phyloP scores from a whole-genome alignment of 495 filamentous ascomycete genomes.

The Penicillium riverlandense region DNA sequence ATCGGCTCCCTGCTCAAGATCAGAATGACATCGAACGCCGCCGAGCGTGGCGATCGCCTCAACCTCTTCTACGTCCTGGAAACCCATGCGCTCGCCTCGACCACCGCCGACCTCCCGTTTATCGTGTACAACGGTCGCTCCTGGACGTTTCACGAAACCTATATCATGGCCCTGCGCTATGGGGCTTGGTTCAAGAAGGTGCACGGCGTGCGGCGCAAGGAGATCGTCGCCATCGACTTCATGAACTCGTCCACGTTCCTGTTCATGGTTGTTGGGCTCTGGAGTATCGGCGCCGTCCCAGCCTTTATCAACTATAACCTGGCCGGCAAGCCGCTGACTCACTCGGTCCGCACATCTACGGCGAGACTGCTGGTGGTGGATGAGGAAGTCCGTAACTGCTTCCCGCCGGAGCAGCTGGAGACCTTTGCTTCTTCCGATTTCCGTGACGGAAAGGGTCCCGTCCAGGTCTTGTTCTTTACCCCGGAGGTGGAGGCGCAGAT shows the following conservation, averaged over 20 bases:
- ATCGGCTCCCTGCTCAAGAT: slow-evolving; percentile 43
- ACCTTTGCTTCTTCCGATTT: slow-evolving; percentile 35
- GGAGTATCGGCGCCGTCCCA: slow-evolving; percentile 83
- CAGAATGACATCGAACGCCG: slow-evolving; percentile 27
- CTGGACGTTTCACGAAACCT: slow-evolving; percentile 79
- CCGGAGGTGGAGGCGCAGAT: slow-evolving; percentile 57
- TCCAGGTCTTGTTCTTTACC: slow-evolving; percentile 58
- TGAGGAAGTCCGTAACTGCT: slow-evolving; percentile 49
- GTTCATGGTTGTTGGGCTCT: slow-evolving; percentile 79
- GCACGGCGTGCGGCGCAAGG: slow-evolving; percentile 61
- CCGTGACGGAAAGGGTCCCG: slow-evolving; percentile 37
- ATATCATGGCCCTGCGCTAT: slow-evolving; percentile 68
- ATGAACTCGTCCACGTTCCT: slow-evolving; percentile 79
- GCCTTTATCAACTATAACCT: slow-evolving; percentile 96
- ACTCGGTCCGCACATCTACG: slow-evolving; percentile 68
- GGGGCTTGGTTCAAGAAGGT: slow-evolving; percentile 72
- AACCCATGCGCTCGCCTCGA: slow-evolving; percentile 49
- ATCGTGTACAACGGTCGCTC: slow-evolving; percentile 67
- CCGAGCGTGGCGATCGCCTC: slow-evolving; percentile 49
- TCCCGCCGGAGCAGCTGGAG: slow-evolving; percentile 39
- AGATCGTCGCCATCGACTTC: slow-evolving; percentile 85
- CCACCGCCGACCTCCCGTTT: slow-evolving; percentile 50
- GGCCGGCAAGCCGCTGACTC: slow-evolving; percentile 62
- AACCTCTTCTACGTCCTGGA: slow-evolving; percentile 83
- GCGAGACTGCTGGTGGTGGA: slow-evolving; percentile 71